phyloP scores from a whole-genome alignment of 768 basidiomycete species.

The Gyrodon lividus region DNA sequence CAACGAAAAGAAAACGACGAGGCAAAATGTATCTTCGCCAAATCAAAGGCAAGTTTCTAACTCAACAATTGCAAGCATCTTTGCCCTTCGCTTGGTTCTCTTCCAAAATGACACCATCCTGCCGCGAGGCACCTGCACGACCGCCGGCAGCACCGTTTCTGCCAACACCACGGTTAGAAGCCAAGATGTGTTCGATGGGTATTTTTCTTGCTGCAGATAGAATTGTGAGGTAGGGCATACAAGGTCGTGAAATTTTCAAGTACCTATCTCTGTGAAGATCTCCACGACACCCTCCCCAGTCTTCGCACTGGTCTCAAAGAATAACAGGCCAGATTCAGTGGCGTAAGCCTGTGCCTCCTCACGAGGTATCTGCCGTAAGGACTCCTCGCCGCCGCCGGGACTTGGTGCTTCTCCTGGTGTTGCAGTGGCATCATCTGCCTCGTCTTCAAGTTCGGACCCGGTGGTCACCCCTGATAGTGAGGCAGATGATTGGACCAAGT shows the following conservation, averaged over 20 bases:
- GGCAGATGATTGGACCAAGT: constrained; percentile 73
- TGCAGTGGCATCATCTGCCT: constrained; percentile 89
- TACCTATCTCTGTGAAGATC: constrained; percentile 98
- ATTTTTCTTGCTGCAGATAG: constrained; percentile 67
- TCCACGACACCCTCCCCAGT: constrained; percentile 94
- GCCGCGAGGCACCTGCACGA: constrained; percentile 50
- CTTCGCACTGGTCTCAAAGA: constrained; percentile 98
- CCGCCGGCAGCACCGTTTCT: constrained; percentile 57
- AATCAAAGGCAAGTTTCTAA: constrained; percentile 15
- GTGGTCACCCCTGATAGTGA: constrained; percentile 48
- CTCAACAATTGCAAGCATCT: constrained; percentile 81
- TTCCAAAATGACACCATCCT: constrained; percentile 64
- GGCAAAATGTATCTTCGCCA: constrained; percentile 17
- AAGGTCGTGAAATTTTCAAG: constrained; percentile 19
- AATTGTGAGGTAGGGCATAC: not conserved
- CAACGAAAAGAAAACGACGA: constrained; percentile 18
- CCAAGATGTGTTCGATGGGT: constrained; percentile 92
- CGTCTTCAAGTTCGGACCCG: constrained; percentile 76
- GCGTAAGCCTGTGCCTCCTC: constrained; percentile 98
- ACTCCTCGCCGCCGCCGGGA: constrained; percentile 59
- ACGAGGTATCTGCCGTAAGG: constrained; percentile 82
- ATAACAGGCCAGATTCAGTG: constrained; percentile 87
- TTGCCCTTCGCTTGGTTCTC: constrained; percentile 64
- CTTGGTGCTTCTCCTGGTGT: constrained; percentile 71
- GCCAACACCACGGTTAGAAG: constrained; percentile 69